phyloP scores from a whole-genome alignment of 169 alveolate species.

The Eimeria necatrix region DNA sequence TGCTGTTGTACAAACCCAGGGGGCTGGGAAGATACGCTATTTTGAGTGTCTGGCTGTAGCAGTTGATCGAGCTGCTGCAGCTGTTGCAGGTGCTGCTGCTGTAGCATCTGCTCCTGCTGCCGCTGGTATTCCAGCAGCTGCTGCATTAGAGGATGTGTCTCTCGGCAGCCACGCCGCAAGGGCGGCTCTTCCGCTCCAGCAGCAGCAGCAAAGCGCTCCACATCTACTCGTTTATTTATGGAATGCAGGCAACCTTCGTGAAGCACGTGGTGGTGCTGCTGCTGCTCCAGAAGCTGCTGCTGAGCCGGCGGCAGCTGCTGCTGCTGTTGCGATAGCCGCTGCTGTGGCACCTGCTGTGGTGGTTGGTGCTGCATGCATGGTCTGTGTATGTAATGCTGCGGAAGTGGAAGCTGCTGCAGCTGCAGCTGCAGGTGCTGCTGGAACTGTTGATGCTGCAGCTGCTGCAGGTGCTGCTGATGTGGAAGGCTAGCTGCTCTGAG shows the following conservation, averaged over 20 bases:
- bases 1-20: not conserved
- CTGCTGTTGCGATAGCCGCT: conserved; percentile 55
- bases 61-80: conserved; percentile 8
- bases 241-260: not conserved
- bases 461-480: conserved; percentile 46
- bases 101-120: conserved; percentile 45
- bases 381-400: not conserved
- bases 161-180: not conserved
- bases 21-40: not conserved
- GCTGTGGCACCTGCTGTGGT: conserved; percentile 40
- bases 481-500: not conserved
- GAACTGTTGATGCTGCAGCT: conserved; percentile 23
- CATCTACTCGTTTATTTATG: not conserved
- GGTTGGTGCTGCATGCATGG: conserved; percentile 29
- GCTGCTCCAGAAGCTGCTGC: not conserved
- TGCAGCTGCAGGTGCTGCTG: conserved; percentile 7
- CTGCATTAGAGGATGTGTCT: not conserved
- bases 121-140: conserved; percentile 15
- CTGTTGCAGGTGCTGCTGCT: conserved; percentile 25
- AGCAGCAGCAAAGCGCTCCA: not conserved
- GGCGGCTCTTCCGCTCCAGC: not conserved
- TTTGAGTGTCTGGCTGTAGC: not conserved
- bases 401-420: conserved; percentile 65
- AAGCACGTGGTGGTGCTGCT: conserved; percentile 19
- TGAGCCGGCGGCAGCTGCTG: not conserved